Evolutionary conservation across 2,329 filamentous ascomycete genomes (phyloP), one percentile per base, ranked within the genome.

Genomic region (Bipolaris zeicola): DNA sequence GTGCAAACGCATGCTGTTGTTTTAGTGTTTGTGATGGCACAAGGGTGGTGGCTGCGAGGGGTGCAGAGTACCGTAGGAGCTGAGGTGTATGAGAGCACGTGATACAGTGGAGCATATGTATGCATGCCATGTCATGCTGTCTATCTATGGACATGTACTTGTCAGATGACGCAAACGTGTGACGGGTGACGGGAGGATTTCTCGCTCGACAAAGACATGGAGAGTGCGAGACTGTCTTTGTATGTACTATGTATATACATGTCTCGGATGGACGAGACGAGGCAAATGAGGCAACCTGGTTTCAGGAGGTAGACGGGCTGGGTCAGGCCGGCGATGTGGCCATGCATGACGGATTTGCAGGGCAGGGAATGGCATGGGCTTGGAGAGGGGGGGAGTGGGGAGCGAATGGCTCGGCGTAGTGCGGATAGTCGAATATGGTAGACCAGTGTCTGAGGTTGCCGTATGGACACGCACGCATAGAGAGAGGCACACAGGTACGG

Each of bases 381-480:
- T 37, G 39, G 49, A 39, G 22, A 33, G 45, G 44, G 61, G 44
- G 61, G 33, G 37, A 42, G 34, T 47, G 36, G 52, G 57, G 50
- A 50, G 55, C 62, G 49, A 42, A 50, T 52, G 49, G 33, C 31
- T 42, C 50, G 52, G 33, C 31, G 37, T 50, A 46, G 38, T 24
- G 22, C 6, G 44, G 43, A 28, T 36, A 51, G 36, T 48, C 31
- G 34, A 33, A 45, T 42, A 31, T 52, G 53, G 24, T 51, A 50
- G 48, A 47, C 26, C n/a, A 8, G 46, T 39, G 37, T 39, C 31
- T 50, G 48, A 28, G 6, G 36, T 45, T 34, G 52, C 52, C 33
- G 34, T 28, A 28, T 10, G 26, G 8, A 28, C 26, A 28, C 18
- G 37, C 16, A 18, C 6, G 36, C 16, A 38, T 11, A 18, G 37